Base-by-base conservation (phyloP, 2,329 filamentous ascomycete species). In the Myriosclerotinia duriaeana region DNA sequence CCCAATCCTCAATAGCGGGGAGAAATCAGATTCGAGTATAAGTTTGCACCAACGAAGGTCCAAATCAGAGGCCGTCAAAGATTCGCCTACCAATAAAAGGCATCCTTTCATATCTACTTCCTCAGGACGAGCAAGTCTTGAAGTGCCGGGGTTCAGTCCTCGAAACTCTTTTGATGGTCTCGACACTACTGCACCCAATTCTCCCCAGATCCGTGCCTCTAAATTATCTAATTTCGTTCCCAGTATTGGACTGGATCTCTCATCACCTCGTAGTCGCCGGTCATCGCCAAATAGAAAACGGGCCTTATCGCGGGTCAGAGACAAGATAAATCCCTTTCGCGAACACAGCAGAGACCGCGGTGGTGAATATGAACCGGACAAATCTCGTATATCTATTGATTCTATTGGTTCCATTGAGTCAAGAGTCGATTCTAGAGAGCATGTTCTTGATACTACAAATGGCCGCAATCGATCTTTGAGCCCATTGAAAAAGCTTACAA, bases 231-330 rank as follows among this genome's bases (percentile, higher is more conserved):
- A 73, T 67, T 77, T 79, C 1, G 80, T 84, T 62, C 85, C 86
- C 5, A 83, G 83, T 15, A 84, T 88, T 68, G 84, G 84, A 30
- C 82, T 85, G 70, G 87, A 90, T 66, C 76, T 89, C 11, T 90
- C 89, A 4, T 84, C 87, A 1, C 80, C 83, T 4, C 81, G 81
- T 9, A 92, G 88, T 72, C 84, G 89, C 34, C 82, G 85, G 1
- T 80, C 81, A 2, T 92, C 90, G 8, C 89, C 89, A 40, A 79
- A 80, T 0, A 84, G 87, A 62, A 89, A 59, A 50, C 42, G 86
- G 64, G 83, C 85, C n/a, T 74, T 81, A 15, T 78, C 79, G 42
- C 77, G 73, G 22, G 75, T 80, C 42, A 77, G 77, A 15, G 77
- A 72, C 74, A 79, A 74, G 76, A 78, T 75, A 72, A 77, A 58